phyloP scores from a whole-genome alignment of 257 asterid species.

The Solanum dulcamara region DNA sequence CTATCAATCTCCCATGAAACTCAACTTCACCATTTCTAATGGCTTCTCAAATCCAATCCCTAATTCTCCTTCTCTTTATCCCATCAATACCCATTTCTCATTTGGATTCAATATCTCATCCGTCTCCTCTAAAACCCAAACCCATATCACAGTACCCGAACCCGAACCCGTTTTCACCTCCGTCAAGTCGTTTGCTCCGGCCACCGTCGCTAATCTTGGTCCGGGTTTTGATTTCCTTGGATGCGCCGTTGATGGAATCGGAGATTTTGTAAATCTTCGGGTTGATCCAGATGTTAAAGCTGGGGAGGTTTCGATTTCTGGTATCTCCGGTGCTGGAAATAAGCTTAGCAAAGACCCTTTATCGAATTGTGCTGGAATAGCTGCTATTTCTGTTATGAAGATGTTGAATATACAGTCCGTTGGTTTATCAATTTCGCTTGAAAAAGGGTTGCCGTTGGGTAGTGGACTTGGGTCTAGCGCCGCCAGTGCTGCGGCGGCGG shows the following conservation, averaged over 20 bases:
- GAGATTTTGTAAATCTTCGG: constrained; percentile 48
- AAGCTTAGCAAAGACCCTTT: constrained; percentile 62
- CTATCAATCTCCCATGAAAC: neutral
- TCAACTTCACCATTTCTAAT: neutral
- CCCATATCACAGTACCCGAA: constrained; percentile 32
- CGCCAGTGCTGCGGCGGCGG: constrained; percentile 95
- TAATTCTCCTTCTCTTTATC: neutral
- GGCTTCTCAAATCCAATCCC: neutral
- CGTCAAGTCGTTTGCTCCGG: constrained; percentile 70
- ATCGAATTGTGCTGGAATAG: constrained; percentile 77
- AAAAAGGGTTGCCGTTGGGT: constrained; percentile 85
- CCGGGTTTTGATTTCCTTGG: constrained; percentile 86
- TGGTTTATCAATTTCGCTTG: constrained; percentile 76
- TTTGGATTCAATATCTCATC: neutral
- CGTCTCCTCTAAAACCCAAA: constrained; percentile 14
- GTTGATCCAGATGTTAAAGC: constrained; percentile 52
- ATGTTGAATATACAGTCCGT: constrained; percentile 62
- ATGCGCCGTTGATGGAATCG: constrained; percentile 78
- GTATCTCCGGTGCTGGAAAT: constrained; percentile 53
- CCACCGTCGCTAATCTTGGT: constrained; percentile 75
- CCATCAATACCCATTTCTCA: neutral
- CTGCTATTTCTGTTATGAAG: constrained; percentile 69
- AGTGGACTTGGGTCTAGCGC: constrained; percentile 91
- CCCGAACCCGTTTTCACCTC: constrained; percentile 56
- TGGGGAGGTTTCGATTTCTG: constrained; percentile 48